Percentiles rank a stretch among this genome's conserved stretches.
Conservation (phyloP, 2,329 filamentous ascomycete species). For the Cryphonectria carpinicola region DNA sequence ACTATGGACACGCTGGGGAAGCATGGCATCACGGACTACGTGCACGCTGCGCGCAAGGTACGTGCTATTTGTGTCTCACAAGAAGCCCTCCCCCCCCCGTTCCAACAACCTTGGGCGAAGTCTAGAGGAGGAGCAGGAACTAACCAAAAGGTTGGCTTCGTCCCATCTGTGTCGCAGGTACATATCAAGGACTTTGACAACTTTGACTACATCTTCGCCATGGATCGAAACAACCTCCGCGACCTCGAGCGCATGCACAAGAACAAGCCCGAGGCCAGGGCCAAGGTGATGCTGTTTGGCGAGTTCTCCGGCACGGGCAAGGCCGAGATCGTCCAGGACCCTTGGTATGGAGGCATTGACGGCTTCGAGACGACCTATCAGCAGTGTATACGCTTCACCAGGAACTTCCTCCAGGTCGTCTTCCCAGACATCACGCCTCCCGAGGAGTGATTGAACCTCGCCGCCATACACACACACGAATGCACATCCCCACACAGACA, state of each 20-base stretch:
- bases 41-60: conserved; percentile 77
- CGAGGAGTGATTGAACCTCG: conserved; percentile 22
- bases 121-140: background rate
- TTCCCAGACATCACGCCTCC: conserved; percentile 43
- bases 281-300: conserved; percentile 81
- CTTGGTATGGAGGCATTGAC: conserved; percentile 85
- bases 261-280: conserved; percentile 61
- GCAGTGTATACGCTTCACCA: conserved; percentile 77
- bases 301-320: conserved; percentile 71
- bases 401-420: conserved; percentile 71
- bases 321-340: conserved; percentile 79
- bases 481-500: background rate
- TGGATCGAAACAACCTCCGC: conserved; percentile 83
- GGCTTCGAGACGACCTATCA: conserved; percentile 88
- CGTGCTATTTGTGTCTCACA: conserved; percentile 15
- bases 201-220: conserved; percentile 94
- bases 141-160: background rate
- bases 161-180: conserved; percentile 44
- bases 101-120: no score
- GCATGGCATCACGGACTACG: conserved; percentile 77
- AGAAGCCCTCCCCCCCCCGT: background rate
- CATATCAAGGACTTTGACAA: conserved; percentile 72
- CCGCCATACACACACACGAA: background rate
- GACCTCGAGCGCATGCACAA: conserved; percentile 67
- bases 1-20: conserved; percentile 78